phyloP scores from a whole-genome alignment of 495 filamentous ascomycete genomes.

The Apodospora peruviana region DNA sequence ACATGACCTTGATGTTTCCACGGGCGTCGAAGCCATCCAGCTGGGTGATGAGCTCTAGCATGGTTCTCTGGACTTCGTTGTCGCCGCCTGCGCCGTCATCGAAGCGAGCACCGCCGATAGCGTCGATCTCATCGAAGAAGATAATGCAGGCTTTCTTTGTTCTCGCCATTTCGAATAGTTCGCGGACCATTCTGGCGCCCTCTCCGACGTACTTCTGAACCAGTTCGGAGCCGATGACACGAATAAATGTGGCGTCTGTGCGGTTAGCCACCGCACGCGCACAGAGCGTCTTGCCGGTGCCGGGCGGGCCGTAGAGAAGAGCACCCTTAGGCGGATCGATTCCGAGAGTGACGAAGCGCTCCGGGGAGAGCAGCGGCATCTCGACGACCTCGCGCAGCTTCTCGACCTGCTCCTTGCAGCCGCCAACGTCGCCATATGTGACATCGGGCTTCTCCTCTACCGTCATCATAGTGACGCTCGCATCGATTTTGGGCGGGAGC shows the following conservation, averaged over 20 bases:
- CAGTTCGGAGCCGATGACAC: slow-evolving; percentile 93
- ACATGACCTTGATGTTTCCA: slow-evolving; percentile 99
- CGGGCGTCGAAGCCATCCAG: slow-evolving; percentile 95
- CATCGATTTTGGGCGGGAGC: slow-evolving; percentile 98
- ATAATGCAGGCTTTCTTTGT: slow-evolving; percentile 99
- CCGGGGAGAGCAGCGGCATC: slow-evolving; percentile 92
- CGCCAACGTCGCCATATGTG: slow-evolving; percentile 96
- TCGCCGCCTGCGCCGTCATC: slow-evolving; percentile 97
- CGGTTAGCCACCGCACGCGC: slow-evolving; percentile 94
- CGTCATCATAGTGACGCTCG: slow-evolving; percentile 99
- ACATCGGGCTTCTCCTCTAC: slow-evolving; percentile 99
- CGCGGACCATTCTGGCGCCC: slow-evolving; percentile 94
- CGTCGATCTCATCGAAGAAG: slow-evolving; percentile 99
- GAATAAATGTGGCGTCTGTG: slow-evolving; percentile 97
- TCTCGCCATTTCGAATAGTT: slow-evolving; percentile 98
- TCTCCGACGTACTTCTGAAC: slow-evolving; percentile 99
- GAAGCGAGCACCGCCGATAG: slow-evolving; percentile 95
- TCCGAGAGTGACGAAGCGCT: slow-evolving; percentile 93
- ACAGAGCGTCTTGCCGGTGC: slow-evolving; percentile 97
- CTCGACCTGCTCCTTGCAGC: slow-evolving; percentile 99
- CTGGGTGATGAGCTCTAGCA: slow-evolving; percentile 97
- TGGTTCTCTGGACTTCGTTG: slow-evolving; percentile 98
- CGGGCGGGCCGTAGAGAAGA: slow-evolving; percentile 91
- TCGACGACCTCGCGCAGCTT: slow-evolving; percentile 98
- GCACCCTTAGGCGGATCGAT: slow-evolving; percentile 99